phyloP scores from a whole-genome alignment of 2,329 filamentous ascomycete species.

The Hortaea sp. region DNA sequence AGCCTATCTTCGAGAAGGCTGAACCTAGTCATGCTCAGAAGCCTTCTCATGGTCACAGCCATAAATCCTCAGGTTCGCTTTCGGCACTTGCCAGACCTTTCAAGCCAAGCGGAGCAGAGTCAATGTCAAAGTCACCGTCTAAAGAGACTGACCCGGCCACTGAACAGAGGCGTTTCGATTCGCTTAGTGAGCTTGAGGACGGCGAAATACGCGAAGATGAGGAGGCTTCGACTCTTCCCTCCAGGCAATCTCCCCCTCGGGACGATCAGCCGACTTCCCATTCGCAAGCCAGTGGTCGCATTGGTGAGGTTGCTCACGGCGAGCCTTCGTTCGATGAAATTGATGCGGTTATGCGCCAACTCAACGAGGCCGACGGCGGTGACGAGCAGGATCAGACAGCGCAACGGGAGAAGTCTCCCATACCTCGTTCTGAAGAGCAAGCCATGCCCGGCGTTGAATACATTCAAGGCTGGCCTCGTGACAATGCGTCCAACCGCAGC shows the following conservation, averaged over 20 bases:
- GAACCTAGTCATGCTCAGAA: not conserved
- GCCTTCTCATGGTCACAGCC: conserved; percentile 1
- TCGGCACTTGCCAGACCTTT: conserved; percentile 66
- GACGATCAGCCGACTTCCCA: not conserved
- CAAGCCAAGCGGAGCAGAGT: conserved; percentile 26
- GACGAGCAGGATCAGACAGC: conserved; percentile 13
- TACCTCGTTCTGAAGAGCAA: conserved; percentile 17
- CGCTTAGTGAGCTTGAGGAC: conserved; percentile 24
- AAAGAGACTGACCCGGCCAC: not conserved
- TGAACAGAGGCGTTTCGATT: conserved; percentile 11
- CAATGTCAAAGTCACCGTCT: too few species aligned
- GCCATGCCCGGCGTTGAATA: conserved; percentile 22
- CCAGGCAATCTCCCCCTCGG: not conserved
- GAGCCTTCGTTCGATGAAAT: conserved; percentile 66
- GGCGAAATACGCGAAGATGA: conserved; percentile 22
- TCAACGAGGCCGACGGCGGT: conserved; percentile 63
- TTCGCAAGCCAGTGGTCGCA: conserved; percentile 5
- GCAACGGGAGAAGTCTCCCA: conserved; percentile 9
- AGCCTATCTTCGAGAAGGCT: not conserved
- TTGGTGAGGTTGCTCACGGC: conserved; percentile 9
- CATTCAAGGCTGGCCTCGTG: conserved; percentile 36
- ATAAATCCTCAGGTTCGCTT: conserved; percentile 38
- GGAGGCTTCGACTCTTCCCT: conserved; percentile 4
- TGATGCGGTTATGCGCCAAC: conserved; percentile 81
- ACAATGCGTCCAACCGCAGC: conserved; percentile 65